Conservation (phyloP, 768 basidiomycete genomes). For the Suillus occidentalis region DNA sequence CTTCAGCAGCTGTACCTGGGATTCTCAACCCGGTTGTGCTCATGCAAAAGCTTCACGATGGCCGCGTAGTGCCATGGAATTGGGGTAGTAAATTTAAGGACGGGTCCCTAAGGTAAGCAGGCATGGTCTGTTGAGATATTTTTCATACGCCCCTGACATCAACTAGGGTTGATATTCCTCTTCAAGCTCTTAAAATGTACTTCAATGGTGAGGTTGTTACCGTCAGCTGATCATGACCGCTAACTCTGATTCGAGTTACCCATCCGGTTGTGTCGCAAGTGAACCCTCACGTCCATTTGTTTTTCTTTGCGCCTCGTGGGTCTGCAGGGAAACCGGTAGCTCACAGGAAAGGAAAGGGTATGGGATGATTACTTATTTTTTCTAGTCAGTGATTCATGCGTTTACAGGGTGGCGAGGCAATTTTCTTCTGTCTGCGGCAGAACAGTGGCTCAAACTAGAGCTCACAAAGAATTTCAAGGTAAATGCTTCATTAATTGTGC, state of each 20-base stretch:
- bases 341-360: constrained; percentile 90
- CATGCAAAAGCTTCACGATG: constrained; percentile 87
- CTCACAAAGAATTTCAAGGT: constrained; percentile 95
- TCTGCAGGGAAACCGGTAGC: constrained; percentile 92
- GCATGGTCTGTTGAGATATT: not conserved
- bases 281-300: constrained; percentile 88
- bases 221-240: constrained; percentile 6
- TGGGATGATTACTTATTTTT: not conserved
- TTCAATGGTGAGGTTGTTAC: constrained; percentile 62
- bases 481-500: not conserved
- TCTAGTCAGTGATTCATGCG: constrained; percentile 1
- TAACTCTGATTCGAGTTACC: constrained; percentile 54
- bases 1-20: constrained; percentile 93
- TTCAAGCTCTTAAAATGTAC: constrained; percentile 84
- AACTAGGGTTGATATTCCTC: constrained; percentile 87
- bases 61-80: constrained; percentile 85
- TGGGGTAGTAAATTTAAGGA: constrained; percentile 95
- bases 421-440: constrained; percentile 86
- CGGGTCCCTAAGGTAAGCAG: constrained; percentile 73
- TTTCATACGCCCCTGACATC: constrained; percentile 12
- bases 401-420: constrained; percentile 88
- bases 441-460: constrained; percentile 95
- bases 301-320: constrained; percentile 91
- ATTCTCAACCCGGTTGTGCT: constrained; percentile 94
- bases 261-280: constrained; percentile 94